Conservation (phyloP, 1,139 yeast genomes). For the Taphrina deformans region DNA sequence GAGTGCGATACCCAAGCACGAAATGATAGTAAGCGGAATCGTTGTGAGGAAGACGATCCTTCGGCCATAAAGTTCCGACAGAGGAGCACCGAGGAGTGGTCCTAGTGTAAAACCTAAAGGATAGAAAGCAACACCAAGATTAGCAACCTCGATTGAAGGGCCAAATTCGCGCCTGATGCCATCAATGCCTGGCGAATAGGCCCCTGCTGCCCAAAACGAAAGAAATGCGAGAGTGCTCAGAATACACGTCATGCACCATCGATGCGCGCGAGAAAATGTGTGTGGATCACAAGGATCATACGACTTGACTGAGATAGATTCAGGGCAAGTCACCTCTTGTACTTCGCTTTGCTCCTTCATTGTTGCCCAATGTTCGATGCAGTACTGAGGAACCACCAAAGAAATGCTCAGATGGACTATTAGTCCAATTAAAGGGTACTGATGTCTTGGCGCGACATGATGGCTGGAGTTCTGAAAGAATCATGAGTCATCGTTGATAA, state of each 20-base stretch:
- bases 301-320: not conserved
- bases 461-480: too few relatives aligned
- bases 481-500: too few relatives aligned
- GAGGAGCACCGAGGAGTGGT: constrained; percentile 51
- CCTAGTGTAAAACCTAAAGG: constrained; percentile 64
- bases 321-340: not conserved
- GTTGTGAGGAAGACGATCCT: constrained; percentile 48
- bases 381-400: too few relatives aligned
- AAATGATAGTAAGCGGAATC: constrained; percentile 57
- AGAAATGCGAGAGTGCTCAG: constrained; percentile 49
- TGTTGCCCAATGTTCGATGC: not conserved
- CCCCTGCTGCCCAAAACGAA: constrained; percentile 25
- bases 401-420: too few relatives aligned
- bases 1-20: constrained; percentile 59
- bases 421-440: too few relatives aligned
- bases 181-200: constrained; percentile 16
- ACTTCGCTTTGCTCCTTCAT: not conserved
- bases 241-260: constrained; percentile 47
- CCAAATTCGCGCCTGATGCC: constrained; percentile 14
- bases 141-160: constrained; percentile 15
- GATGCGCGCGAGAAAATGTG: constrained; percentile 52
- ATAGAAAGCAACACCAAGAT: constrained; percentile 52
- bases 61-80: constrained; percentile 60
- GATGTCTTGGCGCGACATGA: too few relatives aligned
- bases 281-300: constrained; percentile 46